A percentile compares a stretch with the other conserved stretches of the same genome.
Conservation (phyloP, 1,284 basidiomycete genomes). For the Coniferiporia weirii region DNA sequence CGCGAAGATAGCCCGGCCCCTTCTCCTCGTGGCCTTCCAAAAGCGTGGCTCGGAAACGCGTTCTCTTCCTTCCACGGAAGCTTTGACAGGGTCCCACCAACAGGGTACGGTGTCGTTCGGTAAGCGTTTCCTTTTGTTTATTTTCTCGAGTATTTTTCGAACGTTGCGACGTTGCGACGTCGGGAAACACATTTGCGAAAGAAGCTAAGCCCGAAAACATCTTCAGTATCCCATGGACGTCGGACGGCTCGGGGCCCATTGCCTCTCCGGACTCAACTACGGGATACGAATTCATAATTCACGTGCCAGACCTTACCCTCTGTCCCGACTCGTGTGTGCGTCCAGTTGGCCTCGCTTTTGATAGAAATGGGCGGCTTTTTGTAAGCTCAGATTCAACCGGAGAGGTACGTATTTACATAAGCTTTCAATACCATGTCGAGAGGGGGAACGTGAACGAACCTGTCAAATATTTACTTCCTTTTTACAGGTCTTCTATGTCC, state of each 20-base stretch:
- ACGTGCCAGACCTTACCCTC: slow-evolving; percentile 30
- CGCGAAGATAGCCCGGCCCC: not conserved
- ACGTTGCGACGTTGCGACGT: too few species aligned
- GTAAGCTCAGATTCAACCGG: slow-evolving; percentile 36
- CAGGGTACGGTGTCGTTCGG: slow-evolving; percentile 41
- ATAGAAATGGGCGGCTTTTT: slow-evolving; percentile 28
- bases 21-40: slow-evolving; percentile 26
- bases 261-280: slow-evolving; percentile 4
- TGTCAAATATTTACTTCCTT: not conserved
- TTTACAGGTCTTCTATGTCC: not conserved
- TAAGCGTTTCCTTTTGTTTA: slow-evolving; percentile 22
- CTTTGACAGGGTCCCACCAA: slow-evolving; percentile 26
- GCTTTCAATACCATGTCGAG: not conserved
- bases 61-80: slow-evolving; percentile 28
- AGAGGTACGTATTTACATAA: slow-evolving; percentile 28
- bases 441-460: not conserved
- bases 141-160: too few species aligned
- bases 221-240: not conserved
- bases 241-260: not conserved
- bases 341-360: slow-evolving; percentile 36
- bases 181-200: not conserved
- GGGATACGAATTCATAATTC: slow-evolving; percentile 32
- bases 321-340: slow-evolving; percentile 36
- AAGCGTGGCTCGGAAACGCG: slow-evolving; percentile 27
- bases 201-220: not conserved